Base-by-base conservation (phyloP, 2,329 filamentous ascomycete genomes). In the Penicillium sp. region DNA sequence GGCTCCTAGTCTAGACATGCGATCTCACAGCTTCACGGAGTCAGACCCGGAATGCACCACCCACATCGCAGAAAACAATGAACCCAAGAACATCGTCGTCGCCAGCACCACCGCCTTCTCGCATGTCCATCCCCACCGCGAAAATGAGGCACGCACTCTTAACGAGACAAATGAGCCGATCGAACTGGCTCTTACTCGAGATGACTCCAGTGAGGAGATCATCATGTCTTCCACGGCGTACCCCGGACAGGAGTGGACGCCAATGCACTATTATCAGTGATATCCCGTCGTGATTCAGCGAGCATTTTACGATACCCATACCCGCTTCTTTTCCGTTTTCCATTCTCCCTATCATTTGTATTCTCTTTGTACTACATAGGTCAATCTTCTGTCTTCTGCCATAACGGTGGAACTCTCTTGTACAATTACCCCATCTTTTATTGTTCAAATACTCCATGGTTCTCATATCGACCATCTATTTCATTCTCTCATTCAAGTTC, bases 181-280 rank as follows among this genome's bases (percentile, higher is more conserved):
- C 29, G 67, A 75, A 54, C 61, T 77, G 6, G 66, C 74, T 5
- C 58, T 70, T 43, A 59, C 67, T 6, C 60, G 64, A 36, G 67
- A 77, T 47, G 69, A 75, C 52, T 72, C 70, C 11, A 75, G 74
- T 24, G 78, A 80, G 44, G 75, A 79, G 51, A 73, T 79, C 28
- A 55, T 75, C 21, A 80, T 80, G 77, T 77, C 75, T 5, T 74
- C 75, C n/a, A 79, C 78, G 1, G 69, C 76, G 16, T 80, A 79
- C 61, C 78, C 78, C 1, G 78, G 77, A 9, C 77, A 79, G 67
- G 75, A 79, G 62, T 79, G 77, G 77, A 69, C 64, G 52, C 76
- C 76, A 13, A 54, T 61, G 21, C 51, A 63, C 52, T 56, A 31
- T 16, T 49, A 48, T 44, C 14, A 19, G 11, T 45, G 24, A 58